These are phyloP conservation scores for Rosa lucieae DNA, from an alignment of 306 rosid genomes.

Conservation along the genomic window DNA sequence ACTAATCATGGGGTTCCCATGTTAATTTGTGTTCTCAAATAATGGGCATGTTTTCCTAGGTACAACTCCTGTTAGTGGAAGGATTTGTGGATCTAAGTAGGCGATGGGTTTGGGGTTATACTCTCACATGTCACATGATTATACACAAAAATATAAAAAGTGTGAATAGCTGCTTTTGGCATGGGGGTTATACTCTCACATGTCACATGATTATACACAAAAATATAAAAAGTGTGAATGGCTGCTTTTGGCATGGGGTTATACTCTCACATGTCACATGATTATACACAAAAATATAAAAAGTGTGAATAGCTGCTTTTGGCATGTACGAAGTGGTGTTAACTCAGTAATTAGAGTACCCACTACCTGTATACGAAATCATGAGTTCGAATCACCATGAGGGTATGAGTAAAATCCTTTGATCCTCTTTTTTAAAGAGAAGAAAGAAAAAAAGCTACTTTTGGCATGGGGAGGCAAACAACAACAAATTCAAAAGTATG, in stretches of 20 bases:
- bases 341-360: too few relatives aligned
- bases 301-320: constrained; percentile 6
- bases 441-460: not conserved
- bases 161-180: constrained; percentile 14
- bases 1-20: not conserved
- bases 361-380: too few relatives aligned
- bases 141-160: constrained; percentile 13
- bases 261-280: not conserved
- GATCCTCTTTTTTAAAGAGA: too few relatives aligned
- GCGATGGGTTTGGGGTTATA: constrained; percentile 2
- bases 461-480: constrained; percentile 20
- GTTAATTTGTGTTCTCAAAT: constrained; percentile 1
- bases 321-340: too few relatives aligned
- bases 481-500: constrained; percentile 11
- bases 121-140: not conserved
- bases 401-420: too few relatives aligned
- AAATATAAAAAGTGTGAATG: constrained; percentile 12
- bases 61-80: constrained; percentile 15
- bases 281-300: constrained; percentile 14
- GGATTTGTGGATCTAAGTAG: constrained; percentile 12
- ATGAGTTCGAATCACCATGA: too few relatives aligned
- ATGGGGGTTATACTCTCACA: not conserved
- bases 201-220: not conserved
- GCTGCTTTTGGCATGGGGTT: not conserved
- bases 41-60: not conserved